phyloP scores from a whole-genome alignment of 2,329 filamentous ascomycete genomes.

The Curvularia verruculosa region DNA sequence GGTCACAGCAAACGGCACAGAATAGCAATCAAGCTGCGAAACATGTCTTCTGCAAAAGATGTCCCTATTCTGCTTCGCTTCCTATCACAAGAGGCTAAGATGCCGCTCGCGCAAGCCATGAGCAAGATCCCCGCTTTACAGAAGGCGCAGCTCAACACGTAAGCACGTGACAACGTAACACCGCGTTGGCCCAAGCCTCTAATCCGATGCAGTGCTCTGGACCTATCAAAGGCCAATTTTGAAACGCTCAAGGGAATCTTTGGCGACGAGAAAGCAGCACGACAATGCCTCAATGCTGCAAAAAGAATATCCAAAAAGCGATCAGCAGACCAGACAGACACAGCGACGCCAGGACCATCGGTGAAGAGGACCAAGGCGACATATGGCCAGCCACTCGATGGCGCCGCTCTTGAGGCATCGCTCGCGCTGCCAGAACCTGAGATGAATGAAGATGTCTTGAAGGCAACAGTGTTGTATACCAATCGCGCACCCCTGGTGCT shows the following conservation, averaged over 20 bases:
- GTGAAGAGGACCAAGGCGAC: constrained; percentile 46
- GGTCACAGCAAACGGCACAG: background rate
- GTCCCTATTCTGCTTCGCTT: constrained; percentile 61
- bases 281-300: constrained; percentile 63
- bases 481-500: constrained; percentile 84
- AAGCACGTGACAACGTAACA: constrained; percentile 41
- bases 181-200: constrained; percentile 15
- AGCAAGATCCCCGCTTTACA: constrained; percentile 62
- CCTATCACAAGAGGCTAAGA: constrained; percentile 62
- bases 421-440: constrained; percentile 63
- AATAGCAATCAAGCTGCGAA: background rate
- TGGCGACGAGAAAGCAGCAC: constrained; percentile 61
- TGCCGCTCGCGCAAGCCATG: constrained; percentile 62
- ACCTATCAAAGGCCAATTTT: constrained; percentile 57
- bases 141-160: constrained; percentile 59
- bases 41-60: constrained; percentile 46
- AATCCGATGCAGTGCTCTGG: constrained; percentile 47
- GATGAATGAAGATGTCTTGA: constrained; percentile 65
- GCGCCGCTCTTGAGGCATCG: constrained; percentile 67
- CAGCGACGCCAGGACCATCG: constrained; percentile 3
- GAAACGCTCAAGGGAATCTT: constrained; percentile 53
- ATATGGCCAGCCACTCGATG: constrained; percentile 44
- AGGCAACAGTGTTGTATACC: constrained; percentile 66
- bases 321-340: constrained; percentile 42
- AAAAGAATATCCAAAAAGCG: constrained; percentile 65